Evolutionary conservation across 768 basidiomycete genomes (phyloP).

Genomic region (Asterophora parasitica): DNA sequence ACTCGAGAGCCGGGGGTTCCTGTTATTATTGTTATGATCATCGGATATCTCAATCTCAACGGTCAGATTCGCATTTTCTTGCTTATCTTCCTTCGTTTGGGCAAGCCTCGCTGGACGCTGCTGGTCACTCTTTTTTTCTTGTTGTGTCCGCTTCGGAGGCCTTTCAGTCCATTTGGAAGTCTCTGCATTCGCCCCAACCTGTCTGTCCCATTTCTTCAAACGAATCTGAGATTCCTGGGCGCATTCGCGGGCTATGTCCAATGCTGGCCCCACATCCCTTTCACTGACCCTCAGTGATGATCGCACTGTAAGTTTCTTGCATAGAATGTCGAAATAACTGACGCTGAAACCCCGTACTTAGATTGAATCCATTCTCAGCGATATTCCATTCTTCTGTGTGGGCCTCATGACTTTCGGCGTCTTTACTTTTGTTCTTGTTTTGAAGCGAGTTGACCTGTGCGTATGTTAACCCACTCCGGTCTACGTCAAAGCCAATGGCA

Average conservation of each 20-base stretch:
- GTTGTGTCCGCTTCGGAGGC: neutral
- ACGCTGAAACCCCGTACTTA: slow-evolving; percentile 21
- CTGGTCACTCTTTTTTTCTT: slow-evolving; percentile 6
- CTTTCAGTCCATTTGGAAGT: neutral
- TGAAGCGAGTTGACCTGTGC: slow-evolving; percentile 49
- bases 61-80: neutral
- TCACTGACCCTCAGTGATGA: slow-evolving; percentile 21
- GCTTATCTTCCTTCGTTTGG: neutral
- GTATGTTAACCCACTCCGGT: slow-evolving; percentile 17
- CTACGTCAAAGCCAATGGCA: neutral
- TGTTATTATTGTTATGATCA: too few species aligned
- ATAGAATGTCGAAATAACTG: neutral
- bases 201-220: neutral
- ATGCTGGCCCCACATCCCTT: slow-evolving; percentile 1
- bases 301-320: slow-evolving; percentile 35
- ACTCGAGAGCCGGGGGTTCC: too few species aligned
- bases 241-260: slow-evolving; percentile 6
- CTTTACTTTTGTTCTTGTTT: slow-evolving; percentile 49
- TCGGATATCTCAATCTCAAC: too few species aligned
- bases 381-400: slow-evolving; percentile 63
- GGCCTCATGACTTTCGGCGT: slow-evolving; percentile 63
- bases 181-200: neutral
- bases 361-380: slow-evolving; percentile 54
- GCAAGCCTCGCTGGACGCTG: slow-evolving; percentile 2
- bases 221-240: slow-evolving; percentile 6